Evolutionary conservation across 768 basidiomycete genomes (phyloP), one percentile per base, ranked within the genome.

Genomic region (Neoboletus subvelutipes): DNA sequence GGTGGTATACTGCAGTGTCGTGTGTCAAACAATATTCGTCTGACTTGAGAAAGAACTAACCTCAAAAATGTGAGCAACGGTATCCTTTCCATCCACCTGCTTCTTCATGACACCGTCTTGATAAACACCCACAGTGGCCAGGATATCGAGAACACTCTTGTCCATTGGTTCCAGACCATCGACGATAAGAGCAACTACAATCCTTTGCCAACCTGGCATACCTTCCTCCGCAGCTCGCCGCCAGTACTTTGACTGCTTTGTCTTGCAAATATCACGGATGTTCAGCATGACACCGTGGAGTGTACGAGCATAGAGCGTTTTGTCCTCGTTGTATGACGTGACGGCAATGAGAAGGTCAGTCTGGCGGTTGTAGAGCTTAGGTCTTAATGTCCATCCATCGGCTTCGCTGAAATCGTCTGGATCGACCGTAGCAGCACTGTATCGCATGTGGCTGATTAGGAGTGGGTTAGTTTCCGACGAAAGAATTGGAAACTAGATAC

Each of bases 21-120:
- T 11, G 34, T 9, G 55, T 68, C 48, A 68, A 45, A 29, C 15
- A 42, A 45, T 1, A 24, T 20, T 45, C 20, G 20, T 36, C 36
- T 4, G 46, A 45, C 26, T 36, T 45, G 36, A 53, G 20, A 50
- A 58, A 45, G 61, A 56, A 28, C 72, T 47, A 56, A 92, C 91
- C 84, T 97, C 94, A 67, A 98, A 98, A 58, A 98, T 92, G 68
- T 98, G 95, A 17, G 90, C 96, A 39, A 92, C 87, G 12, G 88
- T 92, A 58, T 92, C 83, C 72, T 96, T 93, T 57, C 83, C 86
- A 69, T 97, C 90, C 42, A 92, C 80, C 60, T 92, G 84, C 72
- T 93, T 95, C 76, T 94, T 94, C 89, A 95, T 94, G 59, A 96
- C 81, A 68, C 92, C 94, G 68, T 96, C 94, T 73, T 96, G 94